A percentile compares a stretch with the other conserved stretches of the same genome.
These are phyloP conservation scores for Rhodotorula sp. DNA, from an alignment of 1,284 basidiomycete species.

Conservation along the genomic window DNA sequence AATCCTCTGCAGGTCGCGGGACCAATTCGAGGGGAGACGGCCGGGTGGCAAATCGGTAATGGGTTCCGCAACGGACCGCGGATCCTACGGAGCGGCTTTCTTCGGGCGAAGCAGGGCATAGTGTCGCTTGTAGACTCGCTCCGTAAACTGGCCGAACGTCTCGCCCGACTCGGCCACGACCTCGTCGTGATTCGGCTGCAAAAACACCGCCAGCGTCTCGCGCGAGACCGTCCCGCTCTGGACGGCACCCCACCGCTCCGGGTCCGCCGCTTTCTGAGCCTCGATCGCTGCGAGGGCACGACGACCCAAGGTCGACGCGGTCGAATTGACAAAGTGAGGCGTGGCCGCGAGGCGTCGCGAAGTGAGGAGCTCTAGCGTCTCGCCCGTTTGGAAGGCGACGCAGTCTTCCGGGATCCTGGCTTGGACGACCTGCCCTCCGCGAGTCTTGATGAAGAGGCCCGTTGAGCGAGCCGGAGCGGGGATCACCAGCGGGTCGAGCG, in stretches of 20 bases:
- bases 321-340: constrained; percentile 76
- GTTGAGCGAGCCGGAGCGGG: constrained; percentile 68
- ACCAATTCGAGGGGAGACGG: background rate
- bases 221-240: constrained; percentile 63
- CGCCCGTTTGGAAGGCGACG: constrained; percentile 88
- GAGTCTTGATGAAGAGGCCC: constrained; percentile 83
- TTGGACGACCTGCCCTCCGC: constrained; percentile 67
- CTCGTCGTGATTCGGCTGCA: constrained; percentile 74
- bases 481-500: constrained; percentile 52
- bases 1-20: background rate
- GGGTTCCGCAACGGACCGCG: background rate
- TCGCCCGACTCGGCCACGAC: constrained; percentile 62
- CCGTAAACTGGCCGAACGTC: constrained; percentile 76
- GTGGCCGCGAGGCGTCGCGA: constrained; percentile 73
- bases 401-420: constrained; percentile 74
- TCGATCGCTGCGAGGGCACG: constrained; percentile 35
- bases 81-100: background rate
- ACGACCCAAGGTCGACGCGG: constrained; percentile 15
- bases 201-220: constrained; percentile 65
- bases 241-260: constrained; percentile 57
- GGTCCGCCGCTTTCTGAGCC: constrained; percentile 46
- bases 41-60: too few relatives aligned
- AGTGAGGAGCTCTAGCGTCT: constrained; percentile 83
- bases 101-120: constrained; percentile 11
- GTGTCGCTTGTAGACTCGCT: constrained; percentile 29